Base-by-base conservation (phyloP, 108 stramenopile genomes). In the Epipyxis sp. region DNA sequence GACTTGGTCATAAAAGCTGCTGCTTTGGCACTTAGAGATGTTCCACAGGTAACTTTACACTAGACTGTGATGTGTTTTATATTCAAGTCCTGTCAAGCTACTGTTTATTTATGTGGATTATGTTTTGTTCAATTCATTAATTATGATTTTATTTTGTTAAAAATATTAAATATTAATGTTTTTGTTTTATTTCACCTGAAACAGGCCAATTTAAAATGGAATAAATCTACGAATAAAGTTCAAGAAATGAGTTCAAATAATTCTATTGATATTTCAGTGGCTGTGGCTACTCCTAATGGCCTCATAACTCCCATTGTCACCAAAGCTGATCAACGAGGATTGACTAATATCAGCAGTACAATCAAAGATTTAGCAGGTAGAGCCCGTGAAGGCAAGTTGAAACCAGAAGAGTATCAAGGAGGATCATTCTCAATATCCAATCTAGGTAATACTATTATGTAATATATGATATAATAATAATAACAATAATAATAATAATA, bases 381-480 rank as follows among this genome's bases (percentile, higher is more conserved):
- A 79, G 91, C 90, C 65, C 82, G 92, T 76, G 82, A 88, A 59
- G 81, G 92, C 54, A 96, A 97, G 81, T 85, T 96, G 37, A 78
- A 90, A 77, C 96, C 95, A 0, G 90, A 96, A 79, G 97, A 97
- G 87, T 97, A 92, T 82, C 92, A 96, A 87, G 97, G 96, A 37
- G 99, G 99, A 57, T 92, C 95, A 27, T 96, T 99, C 85, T 92
- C 94, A 37, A 90, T 99, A 35, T 88, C 90, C 80, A 99, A 99
- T 80, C 79, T 99, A 67, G 99, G 99, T n/a, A n/a, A n/a, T n/a
- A n/a, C n/a, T n/a, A n/a, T n/a, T n/a, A n/a, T 57, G 25, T 57
- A n/a, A 57, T 57, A 57, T n/a, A n/a, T n/a, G n/a, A n/a, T n/a
- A n/a, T n/a, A n/a, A n/a, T n/a, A n/a, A n/a, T n/a, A n/a, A n/a